These are phyloP conservation scores for Coccinonectria pachysandricola DNA, from an alignment of 2,329 filamentous ascomycete species.

Conservation along the genomic window DNA sequence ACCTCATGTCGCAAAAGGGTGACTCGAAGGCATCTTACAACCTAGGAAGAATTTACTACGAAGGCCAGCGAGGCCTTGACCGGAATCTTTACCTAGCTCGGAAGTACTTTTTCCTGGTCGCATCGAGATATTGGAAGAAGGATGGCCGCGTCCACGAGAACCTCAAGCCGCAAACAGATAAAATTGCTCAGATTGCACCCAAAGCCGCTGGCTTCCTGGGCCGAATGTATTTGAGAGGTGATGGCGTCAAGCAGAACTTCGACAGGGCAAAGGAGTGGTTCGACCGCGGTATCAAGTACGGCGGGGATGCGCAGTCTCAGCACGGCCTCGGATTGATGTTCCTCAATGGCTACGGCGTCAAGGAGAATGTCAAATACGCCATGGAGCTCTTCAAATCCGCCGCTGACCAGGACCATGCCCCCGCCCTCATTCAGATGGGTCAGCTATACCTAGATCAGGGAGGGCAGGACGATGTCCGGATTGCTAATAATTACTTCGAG, in stretches of 20 bases:
- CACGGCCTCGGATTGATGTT: conserved; percentile 79
- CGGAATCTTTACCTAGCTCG: conserved; percentile 64
- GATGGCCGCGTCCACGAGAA: conserved; percentile 67
- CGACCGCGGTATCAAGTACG: conserved; percentile 61
- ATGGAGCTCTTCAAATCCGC: conserved; percentile 67
- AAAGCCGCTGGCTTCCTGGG: conserved; percentile 84
- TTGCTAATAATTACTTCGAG: conserved; percentile 80
- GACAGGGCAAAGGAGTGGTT: conserved; percentile 74
- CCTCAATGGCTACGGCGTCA: conserved; percentile 64
- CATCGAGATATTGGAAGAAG: conserved; percentile 69
- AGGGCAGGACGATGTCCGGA: conserved; percentile 53
- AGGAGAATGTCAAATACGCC: conserved; percentile 59
- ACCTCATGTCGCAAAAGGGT: conserved; percentile 81
- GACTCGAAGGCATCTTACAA: conserved; percentile 82
- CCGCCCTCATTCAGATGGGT: conserved; percentile 74
- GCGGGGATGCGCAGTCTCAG: conserved; percentile 73
- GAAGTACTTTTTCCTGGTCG: conserved; percentile 71
- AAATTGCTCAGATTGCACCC: conserved; percentile 66
- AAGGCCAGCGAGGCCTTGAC: conserved; percentile 67
- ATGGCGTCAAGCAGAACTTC: conserved; percentile 72
- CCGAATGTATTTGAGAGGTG: conserved; percentile 80
- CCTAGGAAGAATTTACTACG: conserved; percentile 77
- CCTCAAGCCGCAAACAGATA: conserved; percentile 61
- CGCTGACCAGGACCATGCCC: conserved; percentile 70
- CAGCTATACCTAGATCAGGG: conserved; percentile 81